Percentiles rank a stretch among this genome's conserved stretches.
Evolutionary conservation across 164 flowering plant genomes (phyloP).

Genomic region (Pachysandra terminalis): DNA sequence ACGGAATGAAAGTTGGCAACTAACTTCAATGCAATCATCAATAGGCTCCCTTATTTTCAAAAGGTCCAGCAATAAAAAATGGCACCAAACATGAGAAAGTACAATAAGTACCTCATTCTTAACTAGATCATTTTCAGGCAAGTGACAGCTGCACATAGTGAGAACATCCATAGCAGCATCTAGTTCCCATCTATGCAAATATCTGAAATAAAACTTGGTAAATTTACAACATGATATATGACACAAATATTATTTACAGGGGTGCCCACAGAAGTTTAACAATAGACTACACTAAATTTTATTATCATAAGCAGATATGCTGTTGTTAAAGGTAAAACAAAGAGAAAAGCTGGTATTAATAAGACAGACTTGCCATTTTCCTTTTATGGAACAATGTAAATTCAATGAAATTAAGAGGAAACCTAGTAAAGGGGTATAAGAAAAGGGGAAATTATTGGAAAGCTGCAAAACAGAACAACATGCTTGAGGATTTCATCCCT

Average conservation of each 20-base stretch:
- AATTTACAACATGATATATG: not conserved
- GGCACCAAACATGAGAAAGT: not conserved
- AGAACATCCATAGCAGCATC: constrained; percentile 92
- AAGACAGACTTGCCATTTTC: too few relatives aligned
- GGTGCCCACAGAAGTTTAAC: not conserved
- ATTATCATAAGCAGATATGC: too few relatives aligned
- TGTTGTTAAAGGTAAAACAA: too few relatives aligned
- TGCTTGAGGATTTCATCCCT: too few relatives aligned
- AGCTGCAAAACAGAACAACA: too few relatives aligned
- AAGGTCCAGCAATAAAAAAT: not conserved
- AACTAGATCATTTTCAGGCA: constrained; percentile 57
- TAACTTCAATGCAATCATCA: not conserved
- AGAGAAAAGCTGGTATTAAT: too few relatives aligned
- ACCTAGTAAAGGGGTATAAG: too few relatives aligned
- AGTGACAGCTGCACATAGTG: constrained; percentile 95
- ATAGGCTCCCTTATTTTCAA: not conserved
- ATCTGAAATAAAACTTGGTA: constrained; percentile 38
- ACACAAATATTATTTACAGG: not conserved
- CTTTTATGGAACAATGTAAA: too few relatives aligned
- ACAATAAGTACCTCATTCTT: constrained; percentile 56
- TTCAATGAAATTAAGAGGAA: too few relatives aligned
- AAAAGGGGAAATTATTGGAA: too few relatives aligned
- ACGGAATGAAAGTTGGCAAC: not conserved
- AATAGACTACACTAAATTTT: not conserved
- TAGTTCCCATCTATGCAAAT: constrained; percentile 85